These are phyloP conservation scores for Sporisorium graminicola DNA, from an alignment of 1,284 basidiomycete species.

Conservation along the genomic window DNA sequence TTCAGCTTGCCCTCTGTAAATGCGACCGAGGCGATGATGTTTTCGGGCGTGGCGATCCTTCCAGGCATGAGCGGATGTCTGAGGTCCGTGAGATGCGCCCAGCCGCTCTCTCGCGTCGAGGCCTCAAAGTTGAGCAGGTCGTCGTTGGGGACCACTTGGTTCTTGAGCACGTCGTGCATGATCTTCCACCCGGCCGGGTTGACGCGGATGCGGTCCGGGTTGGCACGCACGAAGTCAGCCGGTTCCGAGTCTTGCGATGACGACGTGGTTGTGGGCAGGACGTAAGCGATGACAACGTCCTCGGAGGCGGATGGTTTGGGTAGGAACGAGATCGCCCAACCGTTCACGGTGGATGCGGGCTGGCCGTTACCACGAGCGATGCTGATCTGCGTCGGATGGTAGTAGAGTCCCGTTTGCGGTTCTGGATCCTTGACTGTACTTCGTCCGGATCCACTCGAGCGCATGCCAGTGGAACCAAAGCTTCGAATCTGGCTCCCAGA, in stretches of 20 bases:
- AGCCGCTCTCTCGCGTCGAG: conserved; percentile 57
- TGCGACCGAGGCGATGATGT: conserved; percentile 63
- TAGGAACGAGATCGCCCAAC: conserved; percentile 56
- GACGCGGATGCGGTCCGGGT: conserved; percentile 54
- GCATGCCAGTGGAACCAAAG: conserved; percentile 1
- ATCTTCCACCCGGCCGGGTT: conserved; percentile 57
- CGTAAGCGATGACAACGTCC: conserved; percentile 39
- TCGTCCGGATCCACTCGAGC: conserved; percentile 16
- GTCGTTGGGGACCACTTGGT: conserved; percentile 56
- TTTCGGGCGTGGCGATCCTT: conserved; percentile 62
- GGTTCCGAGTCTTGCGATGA: conserved; percentile 32
- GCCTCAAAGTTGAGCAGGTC: conserved; percentile 62
- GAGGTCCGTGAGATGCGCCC: conserved; percentile 63
- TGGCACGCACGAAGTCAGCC: conserved; percentile 39
- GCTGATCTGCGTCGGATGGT: conserved; percentile 51
- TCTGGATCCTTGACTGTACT: conserved; percentile 45
- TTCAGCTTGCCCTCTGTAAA: conserved; percentile 59
- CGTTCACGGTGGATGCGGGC: conserved; percentile 19
- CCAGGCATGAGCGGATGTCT: conserved; percentile 65
- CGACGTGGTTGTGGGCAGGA: conserved; percentile 31
- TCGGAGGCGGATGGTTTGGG: conserved; percentile 22
- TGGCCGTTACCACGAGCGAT: conserved; percentile 21
- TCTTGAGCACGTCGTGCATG: conserved; percentile 60
- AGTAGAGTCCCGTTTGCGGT: conserved; percentile 54
- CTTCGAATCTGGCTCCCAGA: neutral